These are phyloP conservation scores for Rhodotorula sp. DNA, from an alignment of 1,284 basidiomycete species.

Conservation along the genomic window DNA sequence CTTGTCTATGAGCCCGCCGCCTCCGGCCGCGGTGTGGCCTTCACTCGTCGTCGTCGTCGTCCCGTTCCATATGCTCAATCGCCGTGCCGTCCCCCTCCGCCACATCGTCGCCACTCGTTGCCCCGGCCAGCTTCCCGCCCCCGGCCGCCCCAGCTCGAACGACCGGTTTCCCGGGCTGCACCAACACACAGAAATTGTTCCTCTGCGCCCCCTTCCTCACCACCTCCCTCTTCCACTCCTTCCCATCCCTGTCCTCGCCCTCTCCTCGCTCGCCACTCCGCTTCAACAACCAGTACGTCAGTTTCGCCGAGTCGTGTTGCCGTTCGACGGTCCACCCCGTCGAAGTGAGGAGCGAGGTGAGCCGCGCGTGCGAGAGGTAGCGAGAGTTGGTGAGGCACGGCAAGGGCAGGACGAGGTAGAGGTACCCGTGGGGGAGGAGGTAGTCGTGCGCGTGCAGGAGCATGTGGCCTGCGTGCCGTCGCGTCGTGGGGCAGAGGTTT, in stretches of 20 bases:
- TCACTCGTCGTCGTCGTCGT: background rate
- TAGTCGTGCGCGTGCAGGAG: constrained; percentile 43
- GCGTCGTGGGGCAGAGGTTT: background rate
- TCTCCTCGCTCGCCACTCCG: background rate
- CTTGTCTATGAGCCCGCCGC: too few relatives aligned
- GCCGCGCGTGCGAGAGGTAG: constrained; percentile 49
- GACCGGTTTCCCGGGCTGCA: background rate
- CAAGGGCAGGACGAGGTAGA: constrained; percentile 52
- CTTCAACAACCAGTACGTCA: constrained; percentile 50
- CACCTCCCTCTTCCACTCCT: constrained; percentile 48
- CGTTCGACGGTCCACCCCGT: constrained; percentile 48
- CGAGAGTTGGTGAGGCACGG: constrained; percentile 49
- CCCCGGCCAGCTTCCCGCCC: background rate
- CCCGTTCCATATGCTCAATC: background rate
- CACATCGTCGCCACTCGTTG: too few relatives aligned
- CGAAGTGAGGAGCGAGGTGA: constrained; percentile 47
- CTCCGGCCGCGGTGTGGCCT: too few relatives aligned
- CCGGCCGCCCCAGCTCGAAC: too few relatives aligned
- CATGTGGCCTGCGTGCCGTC: constrained; percentile 38
- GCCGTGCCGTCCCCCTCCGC: background rate
- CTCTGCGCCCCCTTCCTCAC: constrained; percentile 46
- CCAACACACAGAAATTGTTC: constrained; percentile 51
- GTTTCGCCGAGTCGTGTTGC: constrained; percentile 48
- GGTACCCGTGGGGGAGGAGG: constrained; percentile 45
- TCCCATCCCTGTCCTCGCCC: constrained; percentile 48